phyloP scores from a whole-genome alignment of 768 basidiomycete genomes.

The Multifurca ochricompacta region DNA sequence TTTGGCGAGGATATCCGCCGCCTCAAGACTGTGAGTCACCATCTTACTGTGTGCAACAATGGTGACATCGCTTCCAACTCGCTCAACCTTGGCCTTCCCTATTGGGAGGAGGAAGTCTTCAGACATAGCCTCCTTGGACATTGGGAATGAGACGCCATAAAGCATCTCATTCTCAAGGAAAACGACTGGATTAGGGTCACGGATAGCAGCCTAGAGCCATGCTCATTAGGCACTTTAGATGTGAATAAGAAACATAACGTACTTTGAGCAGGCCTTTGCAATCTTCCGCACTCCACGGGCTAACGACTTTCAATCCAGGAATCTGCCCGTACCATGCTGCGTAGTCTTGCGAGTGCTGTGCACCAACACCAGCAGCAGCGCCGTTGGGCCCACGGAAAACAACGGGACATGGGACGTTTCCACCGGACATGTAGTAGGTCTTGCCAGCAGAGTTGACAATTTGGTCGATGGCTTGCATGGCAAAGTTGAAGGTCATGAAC shows the following conservation, averaged over 20 bases:
- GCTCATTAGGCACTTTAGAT: neutral
- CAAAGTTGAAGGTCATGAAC: conserved; percentile 99
- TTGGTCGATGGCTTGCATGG: conserved; percentile 99
- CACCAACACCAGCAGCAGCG: conserved; percentile 92
- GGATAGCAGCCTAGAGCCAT: conserved; percentile 71
- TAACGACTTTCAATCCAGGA: conserved; percentile 95
- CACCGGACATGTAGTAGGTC: conserved; percentile 99
- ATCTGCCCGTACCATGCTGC: conserved; percentile 91
- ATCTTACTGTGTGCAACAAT: conserved; percentile 98
- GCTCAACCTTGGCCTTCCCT: conserved; percentile 96
- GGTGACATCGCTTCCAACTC: conserved; percentile 86
- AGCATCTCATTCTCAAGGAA: conserved; percentile 99
- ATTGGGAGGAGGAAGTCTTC: conserved; percentile 94
- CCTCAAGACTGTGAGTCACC: conserved; percentile 92
- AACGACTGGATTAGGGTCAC: conserved; percentile 96
- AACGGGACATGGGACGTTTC: conserved; percentile 96
- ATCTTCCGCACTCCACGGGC: conserved; percentile 97
- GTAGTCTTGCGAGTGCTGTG: conserved; percentile 98
- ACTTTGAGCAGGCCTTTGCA: conserved; percentile 98
- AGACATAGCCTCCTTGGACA: conserved; percentile 91
- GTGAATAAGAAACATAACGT: conserved; percentile 14
- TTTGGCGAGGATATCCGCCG: conserved; percentile 87
- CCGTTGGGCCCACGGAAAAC: conserved; percentile 99
- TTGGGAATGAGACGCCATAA: conserved; percentile 95
- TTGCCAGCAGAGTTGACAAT: conserved; percentile 99